Conservation (phyloP, 148 eudicot genomes). For the Camellia japonica region DNA sequence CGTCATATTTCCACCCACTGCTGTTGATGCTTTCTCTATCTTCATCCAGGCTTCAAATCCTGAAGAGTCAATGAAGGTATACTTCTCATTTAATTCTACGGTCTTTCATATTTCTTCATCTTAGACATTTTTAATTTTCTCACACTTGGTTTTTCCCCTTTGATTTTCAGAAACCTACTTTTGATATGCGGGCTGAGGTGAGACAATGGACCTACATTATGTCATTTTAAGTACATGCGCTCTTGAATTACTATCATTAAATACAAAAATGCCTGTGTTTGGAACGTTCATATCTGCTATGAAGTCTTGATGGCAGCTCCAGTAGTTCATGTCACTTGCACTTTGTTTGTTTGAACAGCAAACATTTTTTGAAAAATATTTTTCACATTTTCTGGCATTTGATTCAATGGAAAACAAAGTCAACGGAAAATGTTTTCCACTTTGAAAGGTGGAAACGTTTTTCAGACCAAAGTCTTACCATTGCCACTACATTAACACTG, state of each 20-base stretch:
- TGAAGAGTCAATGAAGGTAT: neutral
- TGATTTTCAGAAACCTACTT: slow-evolving; percentile 28
- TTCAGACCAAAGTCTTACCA: too few species aligned
- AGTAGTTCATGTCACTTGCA: neutral
- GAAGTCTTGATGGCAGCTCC: neutral
- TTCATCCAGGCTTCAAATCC: slow-evolving; percentile 7
- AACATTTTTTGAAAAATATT: too few species aligned
- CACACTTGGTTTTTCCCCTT: neutral
- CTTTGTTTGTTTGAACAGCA: too few species aligned
- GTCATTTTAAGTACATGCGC: neutral
- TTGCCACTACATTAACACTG: too few species aligned
- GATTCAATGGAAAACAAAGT: too few species aligned
- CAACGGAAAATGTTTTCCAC: too few species aligned
- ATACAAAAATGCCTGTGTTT: neutral
- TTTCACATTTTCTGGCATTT: too few species aligned
- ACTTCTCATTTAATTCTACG: neutral
- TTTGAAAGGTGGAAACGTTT: too few species aligned
- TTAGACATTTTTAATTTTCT: neutral
- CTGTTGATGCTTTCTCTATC: neutral
- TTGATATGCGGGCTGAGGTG: slow-evolving; percentile 38
- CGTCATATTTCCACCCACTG: neutral
- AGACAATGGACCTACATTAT: neutral
- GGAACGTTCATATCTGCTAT: neutral
- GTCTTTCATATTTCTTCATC: neutral
- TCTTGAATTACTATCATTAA: neutral